Evolutionary conservation across 2,329 filamentous ascomycete species (phyloP).

Genomic region (Talaromyces marneffei): DNA sequence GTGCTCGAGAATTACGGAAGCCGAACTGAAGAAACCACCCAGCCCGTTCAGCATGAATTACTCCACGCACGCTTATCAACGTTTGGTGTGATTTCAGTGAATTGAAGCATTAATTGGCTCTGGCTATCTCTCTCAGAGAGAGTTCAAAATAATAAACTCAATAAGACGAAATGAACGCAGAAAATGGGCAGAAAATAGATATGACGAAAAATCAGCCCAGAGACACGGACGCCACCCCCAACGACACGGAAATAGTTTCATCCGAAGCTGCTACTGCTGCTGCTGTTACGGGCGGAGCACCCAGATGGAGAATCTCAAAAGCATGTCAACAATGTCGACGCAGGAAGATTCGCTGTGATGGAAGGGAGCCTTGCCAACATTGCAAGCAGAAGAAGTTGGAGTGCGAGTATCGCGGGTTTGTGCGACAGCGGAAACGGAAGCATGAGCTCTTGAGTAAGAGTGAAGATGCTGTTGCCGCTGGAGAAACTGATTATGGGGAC

Average conservation of each 20-base stretch:
- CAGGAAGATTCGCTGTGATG: constrained; percentile 39
- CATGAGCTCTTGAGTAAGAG: constrained; percentile 16
- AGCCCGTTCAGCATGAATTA: neutral
- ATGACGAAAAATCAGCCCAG: neutral
- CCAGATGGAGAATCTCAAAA: constrained; percentile 33
- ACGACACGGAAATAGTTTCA: constrained; percentile 19
- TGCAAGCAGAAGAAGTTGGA: constrained; percentile 29
- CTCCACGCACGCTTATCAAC: neutral
- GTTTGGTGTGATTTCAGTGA: neutral
- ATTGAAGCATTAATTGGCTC: neutral
- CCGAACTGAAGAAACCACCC: neutral
- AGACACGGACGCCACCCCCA: neutral
- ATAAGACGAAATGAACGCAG: neutral
- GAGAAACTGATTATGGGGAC: constrained; percentile 9
- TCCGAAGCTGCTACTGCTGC: constrained; percentile 15
- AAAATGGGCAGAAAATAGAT: neutral
- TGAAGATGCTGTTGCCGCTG: constrained; percentile 16
- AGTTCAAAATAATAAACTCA: no score
- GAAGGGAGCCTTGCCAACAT: constrained; percentile 36
- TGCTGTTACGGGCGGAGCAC: neutral
- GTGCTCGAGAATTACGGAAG: neutral
- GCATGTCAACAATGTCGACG: constrained; percentile 39
- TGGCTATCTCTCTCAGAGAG: neutral
- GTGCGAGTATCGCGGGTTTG: constrained; percentile 35
- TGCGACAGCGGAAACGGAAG: constrained; percentile 32